phyloP scores from a whole-genome alignment of 306 rosid genomes.

The Citrullus amarus region DNA sequence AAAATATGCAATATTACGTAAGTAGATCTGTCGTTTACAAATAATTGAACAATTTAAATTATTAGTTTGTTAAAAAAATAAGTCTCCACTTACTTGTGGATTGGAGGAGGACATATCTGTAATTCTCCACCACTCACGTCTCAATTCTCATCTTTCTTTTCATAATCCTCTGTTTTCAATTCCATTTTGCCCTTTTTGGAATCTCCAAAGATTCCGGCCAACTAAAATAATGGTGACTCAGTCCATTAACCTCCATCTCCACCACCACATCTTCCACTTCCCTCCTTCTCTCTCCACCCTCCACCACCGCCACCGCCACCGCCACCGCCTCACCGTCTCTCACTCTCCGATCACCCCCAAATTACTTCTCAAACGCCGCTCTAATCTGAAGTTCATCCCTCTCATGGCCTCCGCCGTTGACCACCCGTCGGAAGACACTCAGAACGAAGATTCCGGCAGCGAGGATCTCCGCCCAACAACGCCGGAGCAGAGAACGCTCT shows the following conservation, averaged over 20 bases:
- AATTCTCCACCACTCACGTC: background rate
- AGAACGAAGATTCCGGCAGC: constrained; percentile 21
- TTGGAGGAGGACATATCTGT: background rate
- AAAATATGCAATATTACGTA: background rate
- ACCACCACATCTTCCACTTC: background rate
- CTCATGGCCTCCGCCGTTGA: background rate
- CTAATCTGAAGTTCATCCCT: background rate
- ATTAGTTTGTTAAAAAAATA: no score
- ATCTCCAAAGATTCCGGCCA: background rate
- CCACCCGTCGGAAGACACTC: background rate
- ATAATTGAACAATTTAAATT: background rate
- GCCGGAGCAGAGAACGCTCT: constrained; percentile 35
- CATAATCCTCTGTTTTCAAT: background rate
- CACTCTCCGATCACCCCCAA: background rate
- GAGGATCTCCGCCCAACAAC: constrained; percentile 73
- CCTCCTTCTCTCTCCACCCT: background rate
- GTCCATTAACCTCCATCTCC: background rate
- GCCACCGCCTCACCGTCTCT: background rate
- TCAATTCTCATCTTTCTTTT: background rate
- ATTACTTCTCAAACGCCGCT: background rate
- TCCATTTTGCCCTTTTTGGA: background rate
- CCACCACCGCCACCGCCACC: background rate
- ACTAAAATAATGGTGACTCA: background rate
- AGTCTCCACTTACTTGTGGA: no score
- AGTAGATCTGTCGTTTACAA: background rate